A percentile compares a stretch with the other conserved stretches of the same genome.
These are phyloP conservation scores for Corrigiola litoralis DNA, from an alignment of 179 eudicot genomes.

Conservation along the genomic window DNA sequence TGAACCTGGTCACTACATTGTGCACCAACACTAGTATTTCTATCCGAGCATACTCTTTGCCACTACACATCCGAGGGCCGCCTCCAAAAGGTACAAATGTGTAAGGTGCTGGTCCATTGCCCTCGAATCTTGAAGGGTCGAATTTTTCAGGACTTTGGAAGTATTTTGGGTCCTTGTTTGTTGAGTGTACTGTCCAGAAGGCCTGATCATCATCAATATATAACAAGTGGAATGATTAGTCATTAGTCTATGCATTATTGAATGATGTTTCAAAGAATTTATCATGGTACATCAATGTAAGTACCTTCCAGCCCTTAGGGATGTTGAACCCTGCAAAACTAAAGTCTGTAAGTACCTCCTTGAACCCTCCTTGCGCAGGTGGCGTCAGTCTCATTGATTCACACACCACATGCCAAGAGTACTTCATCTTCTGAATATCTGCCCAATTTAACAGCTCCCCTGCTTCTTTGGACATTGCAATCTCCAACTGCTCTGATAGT, in stretches of 20 bases:
- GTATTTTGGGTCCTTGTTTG: constrained; percentile 19
- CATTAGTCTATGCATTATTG: background rate
- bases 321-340: constrained; percentile 14
- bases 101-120: constrained; percentile 12
- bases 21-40: constrained; percentile 1
- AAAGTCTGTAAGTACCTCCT: constrained; percentile 13
- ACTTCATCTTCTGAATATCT: constrained; percentile 22
- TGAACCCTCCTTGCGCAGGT: constrained; percentile 14
- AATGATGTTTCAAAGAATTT: background rate
- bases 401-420: constrained; percentile 23
- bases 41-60: background rate
- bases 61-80: constrained; percentile 18
- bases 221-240: background rate
- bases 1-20: constrained; percentile 7
- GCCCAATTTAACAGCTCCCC: constrained; percentile 20
- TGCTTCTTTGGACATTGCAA: constrained; percentile 7
- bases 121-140: constrained; percentile 27
- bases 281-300: background rate
- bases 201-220: background rate
- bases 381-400: constrained; percentile 22
- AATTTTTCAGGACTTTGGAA: constrained; percentile 18
- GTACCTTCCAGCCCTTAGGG: constrained; percentile 29
- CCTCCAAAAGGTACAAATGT: constrained; percentile 23
- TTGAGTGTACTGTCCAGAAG: constrained; percentile 14
- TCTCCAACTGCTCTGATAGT: constrained; percentile 20